Conservation (phyloP, 306 rosid genomes). For the Malus sieversii region DNA sequence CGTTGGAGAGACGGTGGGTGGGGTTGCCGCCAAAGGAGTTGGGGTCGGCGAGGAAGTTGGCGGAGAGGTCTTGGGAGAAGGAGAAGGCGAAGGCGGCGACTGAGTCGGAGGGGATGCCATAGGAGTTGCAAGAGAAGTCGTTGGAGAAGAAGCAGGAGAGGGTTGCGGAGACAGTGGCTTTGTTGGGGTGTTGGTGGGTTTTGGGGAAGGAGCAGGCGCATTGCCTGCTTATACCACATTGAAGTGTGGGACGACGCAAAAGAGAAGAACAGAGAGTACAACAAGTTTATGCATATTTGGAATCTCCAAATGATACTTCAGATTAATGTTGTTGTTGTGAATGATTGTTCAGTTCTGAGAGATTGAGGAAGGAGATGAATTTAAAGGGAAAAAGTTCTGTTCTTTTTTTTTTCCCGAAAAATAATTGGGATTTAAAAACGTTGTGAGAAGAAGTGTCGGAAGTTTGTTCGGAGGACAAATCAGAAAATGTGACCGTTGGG, state of each 20-base stretch:
- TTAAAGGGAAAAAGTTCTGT: neutral
- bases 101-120: neutral
- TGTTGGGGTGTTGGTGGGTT: conserved; percentile 6
- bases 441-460: neutral
- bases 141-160: neutral
- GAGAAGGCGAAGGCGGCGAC: conserved; percentile 46
- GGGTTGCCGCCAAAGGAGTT: conserved; percentile 24
- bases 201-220: conserved; percentile 71
- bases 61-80: conserved; percentile 47
- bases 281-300: conserved; percentile 26
- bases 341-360: neutral
- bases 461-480: neutral
- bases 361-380: conserved; percentile 7
- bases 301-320: neutral
- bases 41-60: conserved; percentile 12
- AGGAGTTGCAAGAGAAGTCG: conserved; percentile 16
- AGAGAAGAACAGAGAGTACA: conserved; percentile 18
- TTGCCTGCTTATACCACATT: conserved; percentile 30
- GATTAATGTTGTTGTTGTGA: neutral
- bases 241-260: conserved; percentile 10
- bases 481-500: conserved; percentile 55
- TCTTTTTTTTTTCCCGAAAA: neutral
- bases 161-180: conserved; percentile 23
- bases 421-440: neutral
- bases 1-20: conserved; percentile 23